A percentile compares a stretch with the other conserved stretches of the same genome.
Evolutionary conservation across 2,329 filamentous ascomycete species (phyloP).

Genomic region (Fusarium virguliforme): DNA sequence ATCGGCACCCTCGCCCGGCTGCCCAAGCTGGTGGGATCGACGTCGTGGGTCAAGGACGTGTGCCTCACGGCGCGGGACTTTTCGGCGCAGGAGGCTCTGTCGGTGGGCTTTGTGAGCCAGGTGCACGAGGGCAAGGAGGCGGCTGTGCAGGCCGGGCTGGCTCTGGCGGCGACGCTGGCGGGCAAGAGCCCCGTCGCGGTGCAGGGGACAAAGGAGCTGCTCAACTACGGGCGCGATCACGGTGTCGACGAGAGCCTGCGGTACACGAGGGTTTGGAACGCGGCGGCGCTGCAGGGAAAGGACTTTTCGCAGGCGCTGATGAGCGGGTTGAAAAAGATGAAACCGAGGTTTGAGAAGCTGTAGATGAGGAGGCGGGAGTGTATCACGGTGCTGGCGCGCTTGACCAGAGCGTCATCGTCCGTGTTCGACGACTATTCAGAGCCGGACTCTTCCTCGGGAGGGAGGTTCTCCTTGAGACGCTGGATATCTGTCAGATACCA

Average conservation of each 20-base stretch:
- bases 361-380: slow-evolving; percentile 57
- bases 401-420: background rate
- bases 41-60: slow-evolving; percentile 86
- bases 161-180: slow-evolving; percentile 77
- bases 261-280: slow-evolving; percentile 92
- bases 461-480: slow-evolving; percentile 69
- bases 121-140: slow-evolving; percentile 76
- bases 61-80: slow-evolving; percentile 81
- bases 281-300: slow-evolving; percentile 82
- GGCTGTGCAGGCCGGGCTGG: slow-evolving; percentile 74
- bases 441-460: slow-evolving; percentile 67
- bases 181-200: slow-evolving; percentile 90
- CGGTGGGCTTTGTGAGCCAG: slow-evolving; percentile 79
- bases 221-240: slow-evolving; percentile 87
- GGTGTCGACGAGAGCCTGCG: slow-evolving; percentile 82
- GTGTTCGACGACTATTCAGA: slow-evolving; percentile 59
- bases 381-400: background rate
- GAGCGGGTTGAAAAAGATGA: slow-evolving; percentile 84
- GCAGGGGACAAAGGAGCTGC: slow-evolving; percentile 87
- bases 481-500: slow-evolving; percentile 47
- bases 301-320: slow-evolving; percentile 83
- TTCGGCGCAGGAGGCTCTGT: slow-evolving; percentile 76
- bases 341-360: slow-evolving; percentile 88
- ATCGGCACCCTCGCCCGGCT: slow-evolving; percentile 82
- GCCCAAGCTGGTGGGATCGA: slow-evolving; percentile 79